phyloP scores from a whole-genome alignment of 2,329 filamentous ascomycete species.

The Hawksworthiomyces lignivorus region DNA sequence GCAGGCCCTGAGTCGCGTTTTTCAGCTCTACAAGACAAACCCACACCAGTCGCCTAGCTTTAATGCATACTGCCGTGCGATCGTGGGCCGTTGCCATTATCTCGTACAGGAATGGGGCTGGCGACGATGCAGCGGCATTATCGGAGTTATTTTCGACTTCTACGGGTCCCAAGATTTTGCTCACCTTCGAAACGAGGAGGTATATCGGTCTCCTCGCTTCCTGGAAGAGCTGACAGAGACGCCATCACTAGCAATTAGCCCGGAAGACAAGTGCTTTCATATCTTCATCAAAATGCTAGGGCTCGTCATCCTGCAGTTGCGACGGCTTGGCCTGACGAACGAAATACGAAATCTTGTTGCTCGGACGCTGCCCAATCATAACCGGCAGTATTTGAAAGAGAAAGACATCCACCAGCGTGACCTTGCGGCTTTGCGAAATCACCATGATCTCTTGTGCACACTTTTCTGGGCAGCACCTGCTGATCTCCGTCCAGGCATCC shows the following conservation, averaged over 20 bases:
- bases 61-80: conserved; percentile 55
- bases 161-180: conserved; percentile 55
- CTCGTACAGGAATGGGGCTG: conserved; percentile 60
- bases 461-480: conserved; percentile 57
- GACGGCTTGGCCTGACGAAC: conserved; percentile 39
- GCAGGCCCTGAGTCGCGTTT: conserved; percentile 47
- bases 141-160: conserved; percentile 60
- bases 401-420: conserved; percentile 52
- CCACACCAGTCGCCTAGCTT: conserved; percentile 50
- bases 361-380: conserved; percentile 57
- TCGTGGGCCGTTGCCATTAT: conserved; percentile 54
- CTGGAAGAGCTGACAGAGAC: conserved; percentile 44
- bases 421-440: conserved; percentile 57
- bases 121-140: conserved; percentile 47
- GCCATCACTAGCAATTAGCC: conserved; percentile 41
- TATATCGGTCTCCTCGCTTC: conserved; percentile 52
- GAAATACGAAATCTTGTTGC: conserved; percentile 55
- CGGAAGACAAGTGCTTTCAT: conserved; percentile 57
- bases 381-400: conserved; percentile 57
- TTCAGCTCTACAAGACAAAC: conserved; percentile 50
- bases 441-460: conserved; percentile 60
- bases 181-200: conserved; percentile 58
- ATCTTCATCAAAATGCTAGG: conserved; percentile 59
- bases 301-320: conserved; percentile 46
- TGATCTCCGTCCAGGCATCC: conserved; percentile 43